Base-by-base conservation (phyloP, 768 basidiomycete genomes). In the Suillus ampliporus region DNA sequence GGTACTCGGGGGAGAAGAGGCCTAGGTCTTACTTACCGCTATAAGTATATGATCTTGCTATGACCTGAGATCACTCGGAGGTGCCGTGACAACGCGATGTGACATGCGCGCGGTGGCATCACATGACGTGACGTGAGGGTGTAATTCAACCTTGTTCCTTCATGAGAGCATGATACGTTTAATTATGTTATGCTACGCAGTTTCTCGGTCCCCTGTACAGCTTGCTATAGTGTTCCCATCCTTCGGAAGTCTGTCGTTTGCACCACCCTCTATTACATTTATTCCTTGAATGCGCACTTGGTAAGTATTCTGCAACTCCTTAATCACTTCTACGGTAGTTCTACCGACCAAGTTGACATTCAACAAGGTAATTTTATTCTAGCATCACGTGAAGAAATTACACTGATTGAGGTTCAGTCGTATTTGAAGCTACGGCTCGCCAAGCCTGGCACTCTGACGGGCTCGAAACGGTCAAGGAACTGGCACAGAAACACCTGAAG, bases 271-370 rank as follows among this genome's bases (percentile, higher is more conserved):
- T 96, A 94, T 80, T 97, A 95, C 80, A 77, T 89, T 66, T 91
- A 90, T 76, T 91, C 92, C n/a, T 92, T 95, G 84, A n/a, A n/a
- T n/a, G n/a, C n/a, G n/a, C n/a, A n/a, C 79, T 95, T 64, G 91
- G 93, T 88, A 73, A 71, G 81, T 48, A 10, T 72, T 64, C 34
- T 13, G 14, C 44, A 43, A 23, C n/a, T n/a, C n/a, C n/a, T n/a
- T 23, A 47, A 8, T 60, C 50, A 14, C 48, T n/a, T n/a, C n/a
- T 61, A 65, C 60, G n/a, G n/a, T n/a, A n/a, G n/a, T 65, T 61
- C 61, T 62, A 65, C 60, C 65, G 60, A 64, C 52, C 52, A n/a
- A n/a, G 34, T 64, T 68, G 26, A 68, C 62, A 72, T 70, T 48
- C 52, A 62, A 10, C 69, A 72, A 67, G 61, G 73, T 72, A 44